These are phyloP conservation scores for Verticillium nonalfalfae DNA, from an alignment of 2,329 filamentous ascomycete species.

Conservation along the genomic window DNA sequence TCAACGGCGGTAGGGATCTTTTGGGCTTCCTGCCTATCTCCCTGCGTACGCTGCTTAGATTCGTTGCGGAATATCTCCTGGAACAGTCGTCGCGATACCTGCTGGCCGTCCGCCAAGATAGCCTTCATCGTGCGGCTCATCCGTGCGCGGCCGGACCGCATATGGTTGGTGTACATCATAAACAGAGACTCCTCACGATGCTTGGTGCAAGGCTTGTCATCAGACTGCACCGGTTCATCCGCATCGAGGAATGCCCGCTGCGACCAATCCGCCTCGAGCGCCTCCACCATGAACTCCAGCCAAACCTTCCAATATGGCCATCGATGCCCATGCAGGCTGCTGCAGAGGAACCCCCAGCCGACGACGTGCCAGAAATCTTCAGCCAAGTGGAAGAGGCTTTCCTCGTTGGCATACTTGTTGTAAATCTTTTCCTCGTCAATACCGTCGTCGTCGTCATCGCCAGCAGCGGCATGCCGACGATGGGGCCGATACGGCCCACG, in stretches of 20 bases:
- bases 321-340: constrained; percentile 60
- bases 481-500: constrained; percentile 30
- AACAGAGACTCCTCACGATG: constrained; percentile 51
- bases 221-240: constrained; percentile 16
- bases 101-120: constrained; percentile 58
- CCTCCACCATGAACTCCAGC: constrained; percentile 73
- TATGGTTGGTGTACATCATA: constrained; percentile 48
- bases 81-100: constrained; percentile 48
- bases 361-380: constrained; percentile 85
- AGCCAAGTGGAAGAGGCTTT: constrained; percentile 67
- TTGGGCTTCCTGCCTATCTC: constrained; percentile 41
- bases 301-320: constrained; percentile 81
- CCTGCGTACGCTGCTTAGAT: constrained; percentile 35
- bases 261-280: constrained; percentile 65
- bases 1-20: constrained; percentile 36
- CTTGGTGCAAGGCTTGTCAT: constrained; percentile 15
- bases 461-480: neutral
- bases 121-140: constrained; percentile 56
- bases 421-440: constrained; percentile 47
- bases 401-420: constrained; percentile 53
- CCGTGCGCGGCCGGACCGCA: constrained; percentile 35
- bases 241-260: constrained; percentile 46
- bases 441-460: constrained; percentile 34
- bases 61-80: constrained; percentile 64
- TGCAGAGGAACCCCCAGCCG: constrained; percentile 89